phyloP scores from a whole-genome alignment of 129 eudicot species.

The Flaveria brownii region DNA sequence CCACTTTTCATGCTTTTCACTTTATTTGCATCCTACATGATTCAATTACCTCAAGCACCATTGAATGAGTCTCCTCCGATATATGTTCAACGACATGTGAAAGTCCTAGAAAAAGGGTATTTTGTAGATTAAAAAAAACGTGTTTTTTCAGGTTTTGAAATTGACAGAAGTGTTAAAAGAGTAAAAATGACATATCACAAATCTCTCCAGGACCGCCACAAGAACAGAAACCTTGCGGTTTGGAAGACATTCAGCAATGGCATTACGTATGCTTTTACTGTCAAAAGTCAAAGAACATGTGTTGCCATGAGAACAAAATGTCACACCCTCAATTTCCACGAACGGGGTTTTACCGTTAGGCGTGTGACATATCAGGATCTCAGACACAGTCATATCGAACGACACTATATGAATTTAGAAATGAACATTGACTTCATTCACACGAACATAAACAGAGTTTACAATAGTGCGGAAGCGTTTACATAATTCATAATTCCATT shows the following conservation, averaged over 20 bases:
- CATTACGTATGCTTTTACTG: slow-evolving; percentile 77
- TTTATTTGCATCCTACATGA: slow-evolving; percentile 74
- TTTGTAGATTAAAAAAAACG: not conserved
- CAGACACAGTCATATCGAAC: too few species aligned
- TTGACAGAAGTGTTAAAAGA: slow-evolving; percentile 7
- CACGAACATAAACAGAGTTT: too few species aligned
- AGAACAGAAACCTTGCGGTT: slow-evolving; percentile 59
- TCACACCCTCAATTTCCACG: too few species aligned
- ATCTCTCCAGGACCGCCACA: slow-evolving; percentile 95
- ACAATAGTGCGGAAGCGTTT: too few species aligned
- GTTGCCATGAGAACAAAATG: slow-evolving; percentile 14
- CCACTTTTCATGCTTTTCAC: slow-evolving; percentile 18
- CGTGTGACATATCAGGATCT: too few species aligned
- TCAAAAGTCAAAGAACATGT: slow-evolving; percentile 28
- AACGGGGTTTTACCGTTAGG: too few species aligned
- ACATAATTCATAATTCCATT: too few species aligned
- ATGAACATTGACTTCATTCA: too few species aligned
- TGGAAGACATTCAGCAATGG: slow-evolving; percentile 85
- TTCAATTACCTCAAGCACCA: slow-evolving; percentile 92
- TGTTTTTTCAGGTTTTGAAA: not conserved
- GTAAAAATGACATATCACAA: slow-evolving; percentile 63
- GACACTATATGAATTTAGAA: too few species aligned
- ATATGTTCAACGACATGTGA: slow-evolving; percentile 89
- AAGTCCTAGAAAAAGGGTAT: slow-evolving; percentile 58
- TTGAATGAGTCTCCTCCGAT: slow-evolving; percentile 79